Evolutionary conservation across 1,139 yeast genomes (phyloP).

Genomic region (Lodderomyces beijingensis): DNA sequence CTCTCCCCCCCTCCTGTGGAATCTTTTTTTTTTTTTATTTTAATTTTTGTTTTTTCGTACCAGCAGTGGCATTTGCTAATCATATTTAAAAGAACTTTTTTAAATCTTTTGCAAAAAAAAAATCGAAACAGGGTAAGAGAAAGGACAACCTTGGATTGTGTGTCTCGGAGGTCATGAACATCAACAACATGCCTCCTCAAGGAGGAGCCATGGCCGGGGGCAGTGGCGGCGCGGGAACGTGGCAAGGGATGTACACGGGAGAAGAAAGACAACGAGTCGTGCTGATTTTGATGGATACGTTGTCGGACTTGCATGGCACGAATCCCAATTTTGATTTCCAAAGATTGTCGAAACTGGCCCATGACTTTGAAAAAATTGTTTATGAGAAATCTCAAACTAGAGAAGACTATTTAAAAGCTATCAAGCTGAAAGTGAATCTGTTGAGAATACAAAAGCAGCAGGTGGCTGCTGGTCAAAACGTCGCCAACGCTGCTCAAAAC

Average conservation of each 20-base stretch:
- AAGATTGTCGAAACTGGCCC: conserved; percentile 39
- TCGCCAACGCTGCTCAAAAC: conserved; percentile 2
- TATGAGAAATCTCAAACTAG: conserved; percentile 35
- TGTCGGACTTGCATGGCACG: conserved; percentile 36
- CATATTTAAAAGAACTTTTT: no score
- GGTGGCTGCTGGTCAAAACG: conserved; percentile 5
- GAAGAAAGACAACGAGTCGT: conserved; percentile 43
- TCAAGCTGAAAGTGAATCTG: conserved; percentile 40
- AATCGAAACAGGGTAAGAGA: no score
- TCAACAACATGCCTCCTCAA: conserved; percentile 8
- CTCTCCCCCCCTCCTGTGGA: no score
- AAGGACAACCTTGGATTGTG: no score
- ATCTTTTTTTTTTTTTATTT: no score
- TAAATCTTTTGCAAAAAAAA: no score
- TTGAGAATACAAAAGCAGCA: conserved; percentile 19
- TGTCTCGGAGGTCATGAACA: conserved; percentile 7
- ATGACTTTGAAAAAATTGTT: conserved; percentile 42
- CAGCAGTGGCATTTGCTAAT: no score
- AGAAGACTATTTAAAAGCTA: conserved; percentile 38
- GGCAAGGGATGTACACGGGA: conserved; percentile 39
- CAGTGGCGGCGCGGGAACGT: conserved; percentile 18
- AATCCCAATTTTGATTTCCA: conserved; percentile 33
- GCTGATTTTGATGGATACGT: conserved; percentile 34
- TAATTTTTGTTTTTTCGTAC: no score
- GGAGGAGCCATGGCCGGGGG: no score